Percentiles rank a stretch among this genome's conserved stretches.
Evolutionary conservation across 2,329 filamentous ascomycete genomes (phyloP).

Genomic region (Scleromitrula shiraiana): DNA sequence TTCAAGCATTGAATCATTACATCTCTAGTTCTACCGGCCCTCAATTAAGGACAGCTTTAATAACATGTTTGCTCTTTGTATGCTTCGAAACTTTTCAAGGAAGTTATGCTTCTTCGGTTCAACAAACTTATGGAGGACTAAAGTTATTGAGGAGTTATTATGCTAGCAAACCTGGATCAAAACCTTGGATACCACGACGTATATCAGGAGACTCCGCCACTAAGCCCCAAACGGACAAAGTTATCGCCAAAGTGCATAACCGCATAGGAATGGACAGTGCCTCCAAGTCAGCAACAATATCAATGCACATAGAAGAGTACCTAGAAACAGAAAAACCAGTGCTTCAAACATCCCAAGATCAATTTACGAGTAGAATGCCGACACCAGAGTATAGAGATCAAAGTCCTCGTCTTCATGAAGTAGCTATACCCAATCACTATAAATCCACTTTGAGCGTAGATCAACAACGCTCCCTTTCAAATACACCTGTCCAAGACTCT

Average conservation of each 20-base stretch:
- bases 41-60: slow-evolving; percentile 33
- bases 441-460: slow-evolving; percentile 11
- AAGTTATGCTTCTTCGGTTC: slow-evolving; percentile 51
- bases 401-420: slow-evolving; percentile 1
- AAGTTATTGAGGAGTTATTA: slow-evolving; percentile 40
- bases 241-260: slow-evolving; percentile 13
- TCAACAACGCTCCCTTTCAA: slow-evolving; percentile 6
- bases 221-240: slow-evolving; percentile 5
- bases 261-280: slow-evolving; percentile 16
- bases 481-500: slow-evolving; percentile 1
- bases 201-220: background rate
- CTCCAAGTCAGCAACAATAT: slow-evolving; percentile 14
- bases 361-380: background rate
- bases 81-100: slow-evolving; percentile 28
- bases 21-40: slow-evolving; percentile 35
- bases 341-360: background rate
- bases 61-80: slow-evolving; percentile 26
- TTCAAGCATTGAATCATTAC: slow-evolving; percentile 41
- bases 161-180: slow-evolving; percentile 17
- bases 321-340: slow-evolving; percentile 13
- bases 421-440: slow-evolving; percentile 2
- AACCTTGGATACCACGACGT: slow-evolving; percentile 15
- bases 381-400: background rate
- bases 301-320: slow-evolving; percentile 21
- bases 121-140: slow-evolving; percentile 52